Base-by-base conservation (phyloP, 495 filamentous ascomycete genomes). In the Astrothelium macrocarpum region DNA sequence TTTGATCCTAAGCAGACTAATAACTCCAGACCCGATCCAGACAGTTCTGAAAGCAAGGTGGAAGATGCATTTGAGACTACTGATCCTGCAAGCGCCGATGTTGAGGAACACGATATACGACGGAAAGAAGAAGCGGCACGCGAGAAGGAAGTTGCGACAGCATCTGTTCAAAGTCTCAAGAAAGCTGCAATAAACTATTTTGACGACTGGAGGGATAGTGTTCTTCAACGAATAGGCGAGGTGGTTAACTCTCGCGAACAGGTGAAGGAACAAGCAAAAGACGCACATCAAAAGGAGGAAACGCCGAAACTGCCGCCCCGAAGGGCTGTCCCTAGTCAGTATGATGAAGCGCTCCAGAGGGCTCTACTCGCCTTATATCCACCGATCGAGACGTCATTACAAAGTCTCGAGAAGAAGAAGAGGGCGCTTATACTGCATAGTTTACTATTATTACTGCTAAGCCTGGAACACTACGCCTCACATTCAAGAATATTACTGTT, bases 151-250 rank as follows among this genome's bases (percentile, higher is more conserved):
- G 64, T 76, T 18, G 67, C 66, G 16, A 56, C 62, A 0, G 65
- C 65, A n/a, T 68, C 72, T 20, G 64, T 71, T 32, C 72, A 70
- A 63, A 72, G 73, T 46, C 61, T 75, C 36, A 73, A 73, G 77
- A 79, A 60, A 69, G 78, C 32, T 58, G 74, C 74, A 1, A 71
- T 89, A 36, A 70, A 77, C 0, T 79, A 79, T 68, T 87, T 86
- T 68, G 85, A 89, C 61, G 79, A 82, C 39, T 90, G 87, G 87
- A 75, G 83, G 62, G 80, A 83, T 32, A 72, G 74, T 14, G 82
- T 89, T 1, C 74, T 88, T 31, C 72, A 82, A 31, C 79, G 87
- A 2, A 79, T 90, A 23, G 86, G 84, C 31, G 79, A 87, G 68
- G 81, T 84, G 9, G 81, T 89, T 42, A 88, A 89, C 65, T 79